A percentile compares a stretch with the other conserved stretches of the same genome.
phyloP scores from a whole-genome alignment of 2,329 filamentous ascomycete genomes.

The Reticulascus tulasneorum region DNA sequence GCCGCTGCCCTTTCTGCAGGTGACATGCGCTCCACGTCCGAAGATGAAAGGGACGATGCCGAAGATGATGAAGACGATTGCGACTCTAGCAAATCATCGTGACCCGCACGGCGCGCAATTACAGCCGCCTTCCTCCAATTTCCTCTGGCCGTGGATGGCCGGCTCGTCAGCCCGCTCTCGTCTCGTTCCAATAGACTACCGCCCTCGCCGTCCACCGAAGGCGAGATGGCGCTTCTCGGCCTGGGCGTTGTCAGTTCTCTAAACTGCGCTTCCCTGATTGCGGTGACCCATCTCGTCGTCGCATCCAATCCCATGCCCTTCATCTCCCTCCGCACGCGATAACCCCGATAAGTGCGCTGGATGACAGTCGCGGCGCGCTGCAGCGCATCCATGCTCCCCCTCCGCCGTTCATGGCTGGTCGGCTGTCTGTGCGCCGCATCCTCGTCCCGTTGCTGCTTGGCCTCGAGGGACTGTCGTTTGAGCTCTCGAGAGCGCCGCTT shows the following conservation, averaged over 20 bases:
- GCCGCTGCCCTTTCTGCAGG: slow-evolving; percentile 33
- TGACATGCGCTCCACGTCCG: slow-evolving; percentile 25
- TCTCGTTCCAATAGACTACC: slow-evolving; percentile 8
- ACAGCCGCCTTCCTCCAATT: slow-evolving; percentile 74
- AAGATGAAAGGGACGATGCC: slow-evolving; percentile 24
- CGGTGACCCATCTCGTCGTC: slow-evolving; percentile 67
- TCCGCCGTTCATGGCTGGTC: not conserved
- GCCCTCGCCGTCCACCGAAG: slow-evolving; percentile 9
- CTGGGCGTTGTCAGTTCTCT: slow-evolving; percentile 46
- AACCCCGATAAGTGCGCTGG: slow-evolving; percentile 73
- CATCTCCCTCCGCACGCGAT: slow-evolving; percentile 68
- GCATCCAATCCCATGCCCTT: slow-evolving; percentile 65
- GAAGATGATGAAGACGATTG: slow-evolving; percentile 40
- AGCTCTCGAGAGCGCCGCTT: slow-evolving; percentile 36
- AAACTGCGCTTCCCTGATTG: slow-evolving; percentile 55
- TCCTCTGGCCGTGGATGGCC: slow-evolving; percentile 44
- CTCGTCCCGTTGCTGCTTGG: not conserved
- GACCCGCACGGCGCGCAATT: slow-evolving; percentile 68
- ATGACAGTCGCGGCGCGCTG: slow-evolving; percentile 52
- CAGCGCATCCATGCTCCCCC: slow-evolving; percentile 16
- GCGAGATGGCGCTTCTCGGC: slow-evolving; percentile 23
- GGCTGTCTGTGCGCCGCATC: slow-evolving; percentile 4
- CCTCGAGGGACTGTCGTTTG: slow-evolving; percentile 29
- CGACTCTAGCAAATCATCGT: slow-evolving; percentile 59
- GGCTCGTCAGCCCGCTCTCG: slow-evolving; percentile 10